Conservation (phyloP, 371 early-diverging fungal genomes). For the Cokeromyces recurvatus region DNA sequence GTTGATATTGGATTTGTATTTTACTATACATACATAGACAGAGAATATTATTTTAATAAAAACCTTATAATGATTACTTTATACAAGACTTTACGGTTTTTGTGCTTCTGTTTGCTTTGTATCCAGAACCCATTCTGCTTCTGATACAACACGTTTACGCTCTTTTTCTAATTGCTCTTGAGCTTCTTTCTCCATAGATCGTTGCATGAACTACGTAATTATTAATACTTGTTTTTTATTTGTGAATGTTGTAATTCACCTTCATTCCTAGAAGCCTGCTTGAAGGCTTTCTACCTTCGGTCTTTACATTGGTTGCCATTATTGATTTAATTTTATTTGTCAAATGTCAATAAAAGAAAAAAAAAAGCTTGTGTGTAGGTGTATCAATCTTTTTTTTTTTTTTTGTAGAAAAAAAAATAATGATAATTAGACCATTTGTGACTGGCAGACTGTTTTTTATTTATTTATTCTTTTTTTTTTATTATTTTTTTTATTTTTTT, state of each 20-base stretch:
- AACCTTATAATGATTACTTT: background rate
- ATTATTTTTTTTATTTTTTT: no score
- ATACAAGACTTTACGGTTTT: constrained; percentile 40
- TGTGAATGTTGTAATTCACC: constrained; percentile 10
- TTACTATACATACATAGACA: no score
- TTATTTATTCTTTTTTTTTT: no score
- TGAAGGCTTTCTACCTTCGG: constrained; percentile 26
- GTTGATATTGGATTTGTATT: constrained; percentile 48
- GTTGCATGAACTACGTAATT: constrained; percentile 49
- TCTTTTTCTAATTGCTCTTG: constrained; percentile 32
- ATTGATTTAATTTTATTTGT: no score
- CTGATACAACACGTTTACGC: constrained; percentile 48
- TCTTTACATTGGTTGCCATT: no score
- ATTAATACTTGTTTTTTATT: background rate
- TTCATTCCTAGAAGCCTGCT: constrained; percentile 39
- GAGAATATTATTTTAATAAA: no score
- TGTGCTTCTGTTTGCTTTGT: constrained; percentile 33
- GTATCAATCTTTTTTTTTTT: no score
- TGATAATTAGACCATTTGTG: no score
- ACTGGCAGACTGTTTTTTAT: no score
- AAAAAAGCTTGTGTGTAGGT: no score
- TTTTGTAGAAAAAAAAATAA: no score
- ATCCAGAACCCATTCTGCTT: constrained; percentile 55
- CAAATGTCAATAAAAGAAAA: no score
- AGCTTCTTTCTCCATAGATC: constrained; percentile 40